Base-by-base conservation (phyloP, 345 rosid genomes). In the Eucalyptus leucophloia region DNA sequence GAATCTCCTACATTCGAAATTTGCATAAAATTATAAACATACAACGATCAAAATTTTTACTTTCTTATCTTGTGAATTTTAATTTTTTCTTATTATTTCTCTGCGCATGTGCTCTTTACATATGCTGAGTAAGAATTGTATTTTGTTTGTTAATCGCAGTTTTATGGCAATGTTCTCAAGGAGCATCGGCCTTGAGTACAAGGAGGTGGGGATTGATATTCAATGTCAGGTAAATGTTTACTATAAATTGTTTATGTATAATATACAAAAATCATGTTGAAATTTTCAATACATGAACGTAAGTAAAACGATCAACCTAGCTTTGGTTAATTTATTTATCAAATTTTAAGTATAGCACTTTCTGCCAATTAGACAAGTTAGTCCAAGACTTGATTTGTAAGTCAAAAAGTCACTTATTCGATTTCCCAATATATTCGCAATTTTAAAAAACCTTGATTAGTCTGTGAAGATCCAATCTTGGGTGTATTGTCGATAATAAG, bases 81-180 rank as follows among this genome's bases (percentile, higher is more conserved):
- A 37, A 34, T 18, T 34, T 17, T 72, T 72, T 34, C 34, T 34
- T 24, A 2, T 72, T 0, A 72, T 72, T 72, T 72, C 47, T 77
- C 44, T 34, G 12, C 26, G 23, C 42, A 4, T 69, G 81, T 69
- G 42, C 81, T 21, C 44, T 40, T 16, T 34, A 54, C 13, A 42
- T 32, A 26, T n/a, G 24, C 82, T 2, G 28, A 11, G 28, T 37
- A 6, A 77, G 28, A 77, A 77, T 37, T 77, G 83, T 0, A 77
- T 21, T 11, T 72, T 72, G 28, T 19, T 77, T 37, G 83, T 37
- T 77, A 19, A 40, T 89, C 23, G 5, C 91, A 95, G 95, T 89
- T 94, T 91, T 67, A 88, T 93, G 44, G 92, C 92, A 19, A 91
- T 91, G 90, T 92, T 94, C 65, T 94, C 95, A 34, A 92, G 89